These are phyloP conservation scores for Spathaspora boniae DNA, from an alignment of 805 yeast genomes.

Conservation along the genomic window DNA sequence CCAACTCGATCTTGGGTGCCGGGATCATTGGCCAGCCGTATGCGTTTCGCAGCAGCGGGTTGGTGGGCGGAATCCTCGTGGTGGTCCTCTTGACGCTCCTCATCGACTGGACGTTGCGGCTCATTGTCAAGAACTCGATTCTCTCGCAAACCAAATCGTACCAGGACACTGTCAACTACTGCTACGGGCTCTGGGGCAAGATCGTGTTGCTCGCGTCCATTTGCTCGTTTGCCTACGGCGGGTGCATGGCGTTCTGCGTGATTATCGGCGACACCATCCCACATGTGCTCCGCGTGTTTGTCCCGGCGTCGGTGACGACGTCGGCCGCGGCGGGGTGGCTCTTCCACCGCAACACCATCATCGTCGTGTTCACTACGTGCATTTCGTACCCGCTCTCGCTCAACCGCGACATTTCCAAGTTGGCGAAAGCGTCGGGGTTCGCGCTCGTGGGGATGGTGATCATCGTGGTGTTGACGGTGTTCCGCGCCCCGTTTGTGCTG, in stretches of 20 bases:
- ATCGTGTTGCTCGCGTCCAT: slow-evolving; percentile 67
- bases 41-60: slow-evolving; percentile 78
- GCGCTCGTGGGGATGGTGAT: slow-evolving; percentile 83
- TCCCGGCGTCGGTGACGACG: slow-evolving; percentile 43
- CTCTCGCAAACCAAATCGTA: slow-evolving; percentile 73
- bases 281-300: slow-evolving; percentile 70
- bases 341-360: slow-evolving; percentile 66
- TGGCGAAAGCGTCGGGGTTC: slow-evolving; percentile 83
- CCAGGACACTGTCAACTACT: slow-evolving; percentile 78
- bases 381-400: slow-evolving; percentile 83
- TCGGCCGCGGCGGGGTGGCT: slow-evolving; percentile 41
- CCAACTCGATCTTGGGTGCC: slow-evolving; percentile 91
- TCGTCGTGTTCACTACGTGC: slow-evolving; percentile 62
- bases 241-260: slow-evolving; percentile 89
- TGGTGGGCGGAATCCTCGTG: slow-evolving; percentile 66
- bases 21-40: slow-evolving; percentile 94
- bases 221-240: slow-evolving; percentile 90
- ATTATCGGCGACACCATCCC: slow-evolving; percentile 95
- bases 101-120: slow-evolving; percentile 82
- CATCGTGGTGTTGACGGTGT: slow-evolving; percentile 69
- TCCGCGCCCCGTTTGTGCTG: slow-evolving; percentile 66
- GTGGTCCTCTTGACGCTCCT: slow-evolving; percentile 59
- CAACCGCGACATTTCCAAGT: slow-evolving; percentile 72
- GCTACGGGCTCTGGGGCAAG: slow-evolving; percentile 75
- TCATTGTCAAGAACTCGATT: slow-evolving; percentile 80